phyloP scores from a whole-genome alignment of 768 basidiomycete genomes.

The Kwoniella sp. region DNA sequence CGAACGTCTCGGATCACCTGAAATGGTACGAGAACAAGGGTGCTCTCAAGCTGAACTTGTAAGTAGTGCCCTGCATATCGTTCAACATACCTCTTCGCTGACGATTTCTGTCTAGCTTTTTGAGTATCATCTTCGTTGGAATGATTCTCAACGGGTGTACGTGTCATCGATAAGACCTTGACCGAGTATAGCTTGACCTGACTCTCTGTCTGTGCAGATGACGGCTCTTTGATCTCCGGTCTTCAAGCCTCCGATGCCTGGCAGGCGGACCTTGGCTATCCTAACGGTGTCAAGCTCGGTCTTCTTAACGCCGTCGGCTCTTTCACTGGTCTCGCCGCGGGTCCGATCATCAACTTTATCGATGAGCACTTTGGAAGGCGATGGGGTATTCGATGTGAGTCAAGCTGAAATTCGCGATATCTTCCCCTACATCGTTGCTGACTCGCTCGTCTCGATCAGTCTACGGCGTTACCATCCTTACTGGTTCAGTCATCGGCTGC shows the following conservation, averaged over 20 bases:
- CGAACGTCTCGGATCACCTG: constrained; percentile 52
- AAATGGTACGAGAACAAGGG: constrained; percentile 56
- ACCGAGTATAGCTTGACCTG: not conserved
- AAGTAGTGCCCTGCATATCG: constrained; percentile 15
- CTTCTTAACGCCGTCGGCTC: constrained; percentile 54
- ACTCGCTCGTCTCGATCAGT: too few relatives aligned
- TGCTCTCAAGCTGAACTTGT: constrained; percentile 57
- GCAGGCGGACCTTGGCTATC: constrained; percentile 54
- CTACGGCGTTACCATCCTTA: constrained; percentile 53
- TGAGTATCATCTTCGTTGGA: constrained; percentile 56
- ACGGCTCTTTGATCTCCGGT: constrained; percentile 54
- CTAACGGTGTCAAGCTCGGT: constrained; percentile 48
- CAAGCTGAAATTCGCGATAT: too few relatives aligned
- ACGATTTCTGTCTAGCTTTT: constrained; percentile 40
- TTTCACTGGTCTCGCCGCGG: constrained; percentile 54
- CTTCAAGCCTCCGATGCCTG: constrained; percentile 56
- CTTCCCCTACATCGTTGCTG: too few relatives aligned
- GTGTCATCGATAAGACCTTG: constrained; percentile 7
- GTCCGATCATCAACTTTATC: constrained; percentile 55
- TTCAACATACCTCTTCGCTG: not conserved
- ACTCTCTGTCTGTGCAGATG: constrained; percentile 34
- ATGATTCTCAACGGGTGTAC: constrained; percentile 56
- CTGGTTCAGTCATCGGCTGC: constrained; percentile 55
- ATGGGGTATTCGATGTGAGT: constrained; percentile 56
- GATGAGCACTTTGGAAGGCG: constrained; percentile 55